A percentile compares a stretch with the other conserved stretches of the same genome.
These are phyloP conservation scores for Lophiostoma macrostomum DNA, from an alignment of 495 filamentous ascomycete genomes.

Conservation along the genomic window DNA sequence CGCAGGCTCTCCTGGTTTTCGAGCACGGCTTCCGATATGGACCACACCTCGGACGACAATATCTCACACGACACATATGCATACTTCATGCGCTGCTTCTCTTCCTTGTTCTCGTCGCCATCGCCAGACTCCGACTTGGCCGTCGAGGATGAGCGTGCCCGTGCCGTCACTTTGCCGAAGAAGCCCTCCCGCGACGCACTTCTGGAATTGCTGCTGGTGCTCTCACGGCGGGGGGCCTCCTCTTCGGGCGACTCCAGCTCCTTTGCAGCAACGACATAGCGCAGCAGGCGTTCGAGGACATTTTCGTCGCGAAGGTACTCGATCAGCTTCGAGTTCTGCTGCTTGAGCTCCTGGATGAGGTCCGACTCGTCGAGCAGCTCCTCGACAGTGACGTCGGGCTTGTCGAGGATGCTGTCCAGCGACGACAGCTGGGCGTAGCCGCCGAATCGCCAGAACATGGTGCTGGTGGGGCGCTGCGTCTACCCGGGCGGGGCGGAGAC, in stretches of 20 bases:
- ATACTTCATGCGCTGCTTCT: conserved; percentile 86
- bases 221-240: conserved; percentile 44
- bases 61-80: conserved; percentile 91
- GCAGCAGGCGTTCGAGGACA: conserved; percentile 80
- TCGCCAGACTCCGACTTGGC: conserved; percentile 37
- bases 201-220: conserved; percentile 61
- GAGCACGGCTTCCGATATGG: conserved; percentile 87
- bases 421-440: conserved; percentile 96
- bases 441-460: conserved; percentile 98
- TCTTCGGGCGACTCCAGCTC: conserved; percentile 58
- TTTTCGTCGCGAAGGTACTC: conserved; percentile 88
- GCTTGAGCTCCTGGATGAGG: conserved; percentile 94
- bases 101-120: conserved; percentile 47
- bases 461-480: conserved; percentile 40
- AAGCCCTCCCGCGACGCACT: conserved; percentile 29
- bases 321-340: conserved; percentile 96
- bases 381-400: conserved; percentile 88
- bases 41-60: conserved; percentile 94
- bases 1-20: conserved; percentile 72
- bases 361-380: conserved; percentile 95
- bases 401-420: conserved; percentile 93
- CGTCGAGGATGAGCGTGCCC: conserved; percentile 34
- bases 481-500: conserved; percentile 2
- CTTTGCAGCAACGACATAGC: conserved; percentile 83
- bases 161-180: conserved; percentile 36